phyloP scores from a whole-genome alignment of 306 rosid species.

The Geum urbanum region DNA sequence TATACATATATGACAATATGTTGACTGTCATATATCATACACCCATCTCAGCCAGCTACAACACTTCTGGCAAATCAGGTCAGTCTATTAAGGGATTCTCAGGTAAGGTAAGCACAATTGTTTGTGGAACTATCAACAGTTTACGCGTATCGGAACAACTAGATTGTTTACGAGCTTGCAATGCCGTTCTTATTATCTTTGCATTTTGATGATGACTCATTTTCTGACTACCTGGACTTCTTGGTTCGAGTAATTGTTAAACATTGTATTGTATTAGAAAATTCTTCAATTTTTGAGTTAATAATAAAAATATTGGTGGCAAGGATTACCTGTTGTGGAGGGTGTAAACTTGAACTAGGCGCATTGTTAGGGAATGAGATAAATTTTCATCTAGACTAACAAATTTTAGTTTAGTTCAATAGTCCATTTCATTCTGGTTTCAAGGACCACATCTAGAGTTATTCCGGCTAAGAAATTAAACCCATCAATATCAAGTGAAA shows the following conservation, averaged over 20 bases:
- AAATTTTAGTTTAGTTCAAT: neutral
- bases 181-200: neutral
- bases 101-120: neutral
- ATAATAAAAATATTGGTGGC: no score
- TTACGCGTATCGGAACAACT: neutral
- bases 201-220: neutral
- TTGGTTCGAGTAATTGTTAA: neutral
- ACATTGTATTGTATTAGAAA: neutral
- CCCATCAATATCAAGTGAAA: conserved; percentile 21
- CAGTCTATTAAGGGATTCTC: neutral
- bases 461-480: neutral
- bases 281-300: neutral
- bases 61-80: conserved; percentile 34
- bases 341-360: neutral
- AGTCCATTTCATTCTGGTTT: conserved; percentile 17
- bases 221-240: neutral
- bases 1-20: neutral
- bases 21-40: conserved; percentile 28
- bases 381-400: neutral
- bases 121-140: neutral
- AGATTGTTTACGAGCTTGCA: neutral
- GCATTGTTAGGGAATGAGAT: no score
- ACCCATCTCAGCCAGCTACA: conserved; percentile 49
- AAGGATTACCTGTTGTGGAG: no score
- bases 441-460: conserved; percentile 30